These are phyloP conservation scores for Hebeloma cylindrosporum DNA, from an alignment of 768 basidiomycete species.

Conservation along the genomic window DNA sequence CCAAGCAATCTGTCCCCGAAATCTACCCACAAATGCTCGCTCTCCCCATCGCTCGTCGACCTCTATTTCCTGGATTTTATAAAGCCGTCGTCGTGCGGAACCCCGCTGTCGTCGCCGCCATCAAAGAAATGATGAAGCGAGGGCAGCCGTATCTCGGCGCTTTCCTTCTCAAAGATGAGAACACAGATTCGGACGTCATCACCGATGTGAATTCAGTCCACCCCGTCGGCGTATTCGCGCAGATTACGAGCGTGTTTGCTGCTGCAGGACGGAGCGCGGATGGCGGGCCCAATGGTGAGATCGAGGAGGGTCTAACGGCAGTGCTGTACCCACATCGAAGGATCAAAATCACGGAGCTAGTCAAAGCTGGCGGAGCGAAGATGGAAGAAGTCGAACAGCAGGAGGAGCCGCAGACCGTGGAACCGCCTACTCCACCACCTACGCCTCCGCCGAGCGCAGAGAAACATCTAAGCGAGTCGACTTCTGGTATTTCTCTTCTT, in stretches of 20 bases:
- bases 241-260: constrained; percentile 91
- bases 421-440: constrained; percentile 47
- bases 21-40: constrained; percentile 92
- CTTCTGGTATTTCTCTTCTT: neutral
- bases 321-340: constrained; percentile 93
- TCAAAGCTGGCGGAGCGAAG: constrained; percentile 57
- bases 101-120: constrained; percentile 86
- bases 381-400: constrained; percentile 37
- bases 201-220: constrained; percentile 86
- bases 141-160: constrained; percentile 98
- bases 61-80: constrained; percentile 97
- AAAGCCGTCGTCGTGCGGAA: constrained; percentile 95
- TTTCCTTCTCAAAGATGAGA: constrained; percentile 93
- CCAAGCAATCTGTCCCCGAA: constrained; percentile 87
- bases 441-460: constrained; percentile 24
- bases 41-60: constrained; percentile 91
- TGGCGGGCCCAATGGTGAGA: too few relatives aligned
- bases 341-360: constrained; percentile 83
- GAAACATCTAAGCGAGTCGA: constrained; percentile 5
- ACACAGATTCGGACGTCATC: constrained; percentile 90
- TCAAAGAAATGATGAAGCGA: constrained; percentile 95
- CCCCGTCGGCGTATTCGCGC: constrained; percentile 93
- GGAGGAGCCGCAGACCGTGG: constrained; percentile 45
- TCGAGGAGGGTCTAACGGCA: constrained; percentile 92
- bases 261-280: constrained; percentile 56